phyloP scores from a whole-genome alignment of 305 asterid genomes.

The Stenogyne calaminthoides region DNA sequence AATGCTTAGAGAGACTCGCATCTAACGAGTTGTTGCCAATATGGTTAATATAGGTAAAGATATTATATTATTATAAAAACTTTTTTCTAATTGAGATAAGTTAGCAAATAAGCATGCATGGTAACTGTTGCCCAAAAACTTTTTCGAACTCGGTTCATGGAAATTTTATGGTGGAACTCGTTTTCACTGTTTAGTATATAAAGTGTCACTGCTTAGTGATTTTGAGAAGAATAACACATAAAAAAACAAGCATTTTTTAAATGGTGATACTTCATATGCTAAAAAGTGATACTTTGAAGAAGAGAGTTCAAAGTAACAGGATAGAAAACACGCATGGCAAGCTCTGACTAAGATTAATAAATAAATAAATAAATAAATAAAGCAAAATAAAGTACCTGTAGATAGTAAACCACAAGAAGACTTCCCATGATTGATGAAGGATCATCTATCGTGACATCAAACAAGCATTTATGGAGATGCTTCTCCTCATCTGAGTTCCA shows the following conservation, averaged over 20 bases:
- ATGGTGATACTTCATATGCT: too few relatives aligned
- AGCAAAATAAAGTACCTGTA: constrained; percentile 91
- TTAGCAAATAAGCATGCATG: not conserved
- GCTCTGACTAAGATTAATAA: not conserved
- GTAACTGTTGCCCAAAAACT: not conserved
- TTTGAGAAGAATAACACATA: too few relatives aligned
- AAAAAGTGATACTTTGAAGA: too few relatives aligned
- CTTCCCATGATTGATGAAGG: constrained; percentile 74
- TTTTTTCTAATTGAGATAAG: constrained; percentile 1
- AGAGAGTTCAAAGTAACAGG: not conserved
- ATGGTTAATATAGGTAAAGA: not conserved
- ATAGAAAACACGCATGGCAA: constrained; percentile 16
- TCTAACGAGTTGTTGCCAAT: not conserved
- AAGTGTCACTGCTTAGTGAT: too few relatives aligned
- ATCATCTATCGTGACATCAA: constrained; percentile 67
- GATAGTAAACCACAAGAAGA: constrained; percentile 92
- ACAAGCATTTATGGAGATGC: constrained; percentile 77
- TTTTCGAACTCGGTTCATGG: too few relatives aligned
- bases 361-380: not conserved
- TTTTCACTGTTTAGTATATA: too few relatives aligned
- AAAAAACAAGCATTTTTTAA: too few relatives aligned
- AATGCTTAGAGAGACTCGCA: not conserved
- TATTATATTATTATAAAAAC: not conserved
- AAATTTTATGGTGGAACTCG: too few relatives aligned
- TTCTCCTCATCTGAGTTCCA: constrained; percentile 94